Conservation (phyloP, 352 stramenopile species). For the Pythium biforme region DNA sequence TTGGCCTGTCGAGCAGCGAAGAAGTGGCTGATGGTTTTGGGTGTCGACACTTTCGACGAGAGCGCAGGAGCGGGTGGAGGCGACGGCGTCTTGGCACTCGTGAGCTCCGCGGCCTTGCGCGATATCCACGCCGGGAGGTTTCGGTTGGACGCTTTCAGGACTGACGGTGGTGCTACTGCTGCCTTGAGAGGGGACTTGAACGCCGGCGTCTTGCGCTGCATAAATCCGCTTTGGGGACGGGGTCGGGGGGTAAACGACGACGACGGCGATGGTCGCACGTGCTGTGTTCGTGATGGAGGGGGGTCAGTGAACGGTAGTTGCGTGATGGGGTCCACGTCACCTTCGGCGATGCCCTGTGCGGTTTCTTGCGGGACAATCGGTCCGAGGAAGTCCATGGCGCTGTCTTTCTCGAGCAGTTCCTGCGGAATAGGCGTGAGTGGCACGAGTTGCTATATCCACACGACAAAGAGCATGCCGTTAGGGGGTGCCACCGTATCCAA, state of each 20-base stretch:
- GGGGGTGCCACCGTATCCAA: too few relatives aligned
- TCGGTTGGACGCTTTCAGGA: not conserved
- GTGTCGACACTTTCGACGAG: not conserved
- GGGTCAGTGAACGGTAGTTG: constrained; percentile 38
- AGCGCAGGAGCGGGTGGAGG: not conserved
- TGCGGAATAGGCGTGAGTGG: constrained; percentile 56
- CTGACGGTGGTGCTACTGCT: not conserved
- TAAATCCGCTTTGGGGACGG: constrained; percentile 2
- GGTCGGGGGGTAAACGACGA: not conserved
- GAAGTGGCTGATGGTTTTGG: constrained; percentile 41
- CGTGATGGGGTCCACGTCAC: constrained; percentile 76
- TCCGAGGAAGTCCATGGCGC: constrained; percentile 62
- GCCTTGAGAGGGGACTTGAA: constrained; percentile 7
- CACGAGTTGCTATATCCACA: constrained; percentile 50
- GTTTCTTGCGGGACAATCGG: constrained; percentile 44
- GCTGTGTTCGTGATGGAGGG: not conserved
- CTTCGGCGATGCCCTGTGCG: constrained; percentile 57
- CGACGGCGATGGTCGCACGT: not conserved
- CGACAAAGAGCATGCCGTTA: not conserved
- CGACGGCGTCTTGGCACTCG: not conserved
- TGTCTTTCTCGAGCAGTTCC: constrained; percentile 29
- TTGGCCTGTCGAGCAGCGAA: constrained; percentile 29
- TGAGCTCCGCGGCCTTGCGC: constrained; percentile 12
- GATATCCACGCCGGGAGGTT: constrained; percentile 22
- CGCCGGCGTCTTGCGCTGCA: not conserved